Percentiles rank a stretch among this genome's conserved stretches.
These are phyloP conservation scores for Penicillium sp. DNA, from an alignment of 2,329 filamentous ascomycete genomes.

Conservation along the genomic window DNA sequence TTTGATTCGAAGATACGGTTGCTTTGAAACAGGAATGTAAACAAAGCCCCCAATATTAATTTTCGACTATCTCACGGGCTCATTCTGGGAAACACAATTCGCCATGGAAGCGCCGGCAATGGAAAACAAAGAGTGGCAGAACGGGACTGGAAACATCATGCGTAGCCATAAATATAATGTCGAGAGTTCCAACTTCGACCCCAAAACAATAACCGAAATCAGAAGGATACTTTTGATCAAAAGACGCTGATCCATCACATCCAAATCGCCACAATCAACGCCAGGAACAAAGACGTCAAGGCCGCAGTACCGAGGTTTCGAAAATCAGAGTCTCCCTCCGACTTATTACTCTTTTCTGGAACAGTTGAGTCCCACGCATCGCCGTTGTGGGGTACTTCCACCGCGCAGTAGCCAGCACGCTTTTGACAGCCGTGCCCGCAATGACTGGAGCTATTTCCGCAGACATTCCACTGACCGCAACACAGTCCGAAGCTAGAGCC, in stretches of 20 bases:
- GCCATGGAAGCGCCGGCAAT: not conserved
- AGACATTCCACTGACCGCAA: conserved; percentile 30
- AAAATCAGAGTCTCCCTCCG: conserved; percentile 18
- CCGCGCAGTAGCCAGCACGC: conserved; percentile 30
- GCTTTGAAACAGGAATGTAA: not conserved
- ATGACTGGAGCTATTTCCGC: conserved; percentile 32
- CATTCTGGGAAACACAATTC: not conserved
- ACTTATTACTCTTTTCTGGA: conserved; percentile 10
- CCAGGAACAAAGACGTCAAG: conserved; percentile 21
- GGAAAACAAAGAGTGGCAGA: conserved; percentile 5
- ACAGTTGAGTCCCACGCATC: conserved; percentile 20
- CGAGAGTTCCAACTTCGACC: conserved; percentile 1
- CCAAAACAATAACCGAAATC: not conserved
- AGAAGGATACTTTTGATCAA: not conserved
- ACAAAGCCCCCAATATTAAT: not conserved
- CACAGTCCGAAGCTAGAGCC: conserved; percentile 37
- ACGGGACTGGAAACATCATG: not conserved
- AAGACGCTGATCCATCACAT: conserved; percentile 12
- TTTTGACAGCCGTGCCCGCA: conserved; percentile 35
- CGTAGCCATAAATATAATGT: conserved; percentile 13
- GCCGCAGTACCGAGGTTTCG: conserved; percentile 21
- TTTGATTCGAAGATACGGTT: not conserved
- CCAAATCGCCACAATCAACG: conserved; percentile 21
- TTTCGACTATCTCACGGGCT: not conserved
- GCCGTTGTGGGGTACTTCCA: conserved; percentile 19